Percentiles rank a stretch among this genome's conserved stretches.
Conservation (phyloP, 225 moss, liverwort and hornwort species). For the Pseudoscleropodium purum region DNA sequence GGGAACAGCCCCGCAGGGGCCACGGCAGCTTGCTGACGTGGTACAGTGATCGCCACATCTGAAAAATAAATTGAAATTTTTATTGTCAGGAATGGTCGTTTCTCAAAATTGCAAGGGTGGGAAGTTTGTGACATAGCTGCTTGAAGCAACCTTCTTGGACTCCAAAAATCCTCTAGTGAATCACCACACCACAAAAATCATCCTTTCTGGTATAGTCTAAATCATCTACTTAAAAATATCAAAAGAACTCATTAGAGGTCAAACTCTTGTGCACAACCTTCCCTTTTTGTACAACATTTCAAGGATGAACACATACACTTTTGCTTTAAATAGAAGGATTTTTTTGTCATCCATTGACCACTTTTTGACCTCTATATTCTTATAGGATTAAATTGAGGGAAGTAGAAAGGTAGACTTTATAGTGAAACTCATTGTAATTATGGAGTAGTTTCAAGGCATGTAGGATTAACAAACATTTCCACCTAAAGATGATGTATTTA, state of each 20-base stretch:
- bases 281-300: too few species aligned
- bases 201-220: fast-evolving
- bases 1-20: too few species aligned
- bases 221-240: neutral
- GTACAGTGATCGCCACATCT: too few species aligned
- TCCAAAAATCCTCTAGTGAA: too few species aligned
- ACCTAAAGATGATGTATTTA: too few species aligned
- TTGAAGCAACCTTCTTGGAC: too few species aligned
- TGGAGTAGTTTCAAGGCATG: neutral
- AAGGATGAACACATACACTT: neutral
- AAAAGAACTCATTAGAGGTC: neutral
- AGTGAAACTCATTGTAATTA: neutral
- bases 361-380: neutral
- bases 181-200: fast-evolving
- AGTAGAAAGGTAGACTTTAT: neutral
- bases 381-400: neutral
- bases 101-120: too few species aligned
- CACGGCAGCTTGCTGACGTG: too few species aligned
- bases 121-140: too few species aligned
- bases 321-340: too few species aligned
- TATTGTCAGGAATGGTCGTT: too few species aligned
- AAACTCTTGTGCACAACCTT: neutral
- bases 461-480: neutral
- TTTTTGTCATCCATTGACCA: neutral
- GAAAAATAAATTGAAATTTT: too few species aligned